Evolutionary conservation across 306 rosid genomes (phyloP), one percentile per base, ranked within the genome.

Genomic region (Potentilla sterilis): DNA sequence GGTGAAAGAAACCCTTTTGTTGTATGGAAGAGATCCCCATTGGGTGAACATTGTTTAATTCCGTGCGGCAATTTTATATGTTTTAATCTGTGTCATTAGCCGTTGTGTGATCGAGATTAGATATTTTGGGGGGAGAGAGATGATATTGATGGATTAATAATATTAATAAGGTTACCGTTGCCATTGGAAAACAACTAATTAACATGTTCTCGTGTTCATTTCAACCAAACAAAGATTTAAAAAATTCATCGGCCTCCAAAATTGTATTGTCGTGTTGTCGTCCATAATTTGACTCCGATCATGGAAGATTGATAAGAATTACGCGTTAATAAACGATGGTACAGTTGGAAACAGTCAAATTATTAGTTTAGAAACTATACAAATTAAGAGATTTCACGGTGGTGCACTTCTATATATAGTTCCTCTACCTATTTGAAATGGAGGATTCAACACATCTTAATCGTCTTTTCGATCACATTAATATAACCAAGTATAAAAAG

Each of bases 101-200:
- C 75, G 74, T 67, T 72, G 21, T 37, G 73, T 37, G 41, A n/a
- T n/a, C n/a, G n/a, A 55, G 32, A 55, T 55, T 55, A 40, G 42
- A 79, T 81, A 58, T 57, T 37, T 76, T 63, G 71, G 68, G 68
- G 68, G 70, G 79, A 19, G 70, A 81, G 80, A 72, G 69, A 64
- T 49, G 40, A 24, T 59, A n/a, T n/a, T n/a, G 18, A 58, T 2
- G 46, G 37, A 32, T 61, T 38, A 18, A 37, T 64, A 18, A 35
- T 64, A 28, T 28, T 28, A 18, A 18, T 13, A 51, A 78, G 42
- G 59, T 72, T 73, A 67, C 84, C 83, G 87, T 86, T 78, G 71
- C 81, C 65, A 78, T 72, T 83, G 84, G 85, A 74, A 73, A 77
- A 67, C 88, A 85, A 84, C 79, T 58, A 85, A 84, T 78, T 58